phyloP scores from a whole-genome alignment of 2,329 filamentous ascomycete species.

The Didymella glomerata region DNA sequence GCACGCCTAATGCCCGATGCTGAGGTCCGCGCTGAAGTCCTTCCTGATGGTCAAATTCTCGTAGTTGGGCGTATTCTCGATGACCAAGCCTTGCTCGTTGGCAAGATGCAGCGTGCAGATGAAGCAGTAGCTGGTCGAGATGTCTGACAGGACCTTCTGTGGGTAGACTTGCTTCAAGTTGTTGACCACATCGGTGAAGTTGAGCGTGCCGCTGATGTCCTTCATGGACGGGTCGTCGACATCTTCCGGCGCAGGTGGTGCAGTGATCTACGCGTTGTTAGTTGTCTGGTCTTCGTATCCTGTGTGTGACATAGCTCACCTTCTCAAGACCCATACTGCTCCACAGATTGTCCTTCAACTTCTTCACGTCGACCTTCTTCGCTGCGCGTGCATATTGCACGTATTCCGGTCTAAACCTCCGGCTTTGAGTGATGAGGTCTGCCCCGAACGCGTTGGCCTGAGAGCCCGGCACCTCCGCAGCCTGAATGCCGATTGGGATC shows the following conservation, averaged over 20 bases:
- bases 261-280: constrained; percentile 32
- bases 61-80: constrained; percentile 68
- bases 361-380: constrained; percentile 72
- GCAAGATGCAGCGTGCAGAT: constrained; percentile 91
- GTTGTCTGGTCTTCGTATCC: neutral
- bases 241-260: constrained; percentile 27
- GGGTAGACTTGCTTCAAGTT: constrained; percentile 86
- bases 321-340: constrained; percentile 64
- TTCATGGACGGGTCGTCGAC: constrained; percentile 45
- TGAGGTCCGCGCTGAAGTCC: constrained; percentile 56
- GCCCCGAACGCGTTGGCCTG: constrained; percentile 67
- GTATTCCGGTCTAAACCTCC: constrained; percentile 69
- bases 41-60: constrained; percentile 59
- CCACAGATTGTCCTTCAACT: constrained; percentile 73
- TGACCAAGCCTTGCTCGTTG: constrained; percentile 88
- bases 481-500: constrained; percentile 40
- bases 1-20: constrained; percentile 28
- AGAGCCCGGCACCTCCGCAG: constrained; percentile 60
- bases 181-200: constrained; percentile 93
- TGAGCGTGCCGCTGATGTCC: constrained; percentile 66
- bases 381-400: constrained; percentile 71
- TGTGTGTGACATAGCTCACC: constrained; percentile 29
- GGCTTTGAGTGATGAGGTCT: constrained; percentile 68
- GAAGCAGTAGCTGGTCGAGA: constrained; percentile 92
- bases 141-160: constrained; percentile 86